Conservation (phyloP, 2,329 filamentous ascomycete genomes). For the Claviceps sp. region DNA sequence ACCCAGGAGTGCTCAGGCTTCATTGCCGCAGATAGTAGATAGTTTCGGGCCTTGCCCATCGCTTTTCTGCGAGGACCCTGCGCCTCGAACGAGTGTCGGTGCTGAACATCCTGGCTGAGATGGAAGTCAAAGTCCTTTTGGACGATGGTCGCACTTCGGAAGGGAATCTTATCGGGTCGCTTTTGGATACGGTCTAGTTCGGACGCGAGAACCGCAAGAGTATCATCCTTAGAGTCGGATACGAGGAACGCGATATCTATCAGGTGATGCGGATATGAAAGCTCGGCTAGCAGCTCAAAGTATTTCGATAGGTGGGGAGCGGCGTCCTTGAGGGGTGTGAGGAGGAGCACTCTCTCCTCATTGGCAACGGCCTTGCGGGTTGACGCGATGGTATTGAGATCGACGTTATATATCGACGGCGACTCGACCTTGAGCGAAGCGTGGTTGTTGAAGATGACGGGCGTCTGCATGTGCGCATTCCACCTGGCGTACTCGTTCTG, state of each 20-base stretch:
- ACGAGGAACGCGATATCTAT: conserved; percentile 95
- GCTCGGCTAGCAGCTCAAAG: conserved; percentile 79
- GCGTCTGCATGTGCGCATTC: conserved; percentile 79
- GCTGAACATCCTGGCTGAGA: conserved; percentile 65
- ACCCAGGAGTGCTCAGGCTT: conserved; percentile 97
- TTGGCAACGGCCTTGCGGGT: conserved; percentile 67
- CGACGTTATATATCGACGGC: conserved; percentile 61
- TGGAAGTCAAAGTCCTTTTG: conserved; percentile 80
- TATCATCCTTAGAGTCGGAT: conserved; percentile 83
- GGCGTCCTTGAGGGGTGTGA: conserved; percentile 88
- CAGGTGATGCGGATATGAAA: conserved; percentile 87
- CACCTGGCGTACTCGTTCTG: conserved; percentile 82
- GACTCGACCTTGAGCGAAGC: conserved; percentile 74
- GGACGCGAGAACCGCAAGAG: conserved; percentile 67
- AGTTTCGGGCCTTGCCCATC: conserved; percentile 85
- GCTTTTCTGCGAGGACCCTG: conserved; percentile 83
- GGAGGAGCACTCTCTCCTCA: conserved; percentile 76
- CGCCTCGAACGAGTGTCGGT: conserved; percentile 73
- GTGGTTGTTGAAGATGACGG: conserved; percentile 94
- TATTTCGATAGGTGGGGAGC: conserved; percentile 71
- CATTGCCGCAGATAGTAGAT: conserved; percentile 68
- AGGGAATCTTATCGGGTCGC: conserved; percentile 65
- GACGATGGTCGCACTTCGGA: conserved; percentile 72
- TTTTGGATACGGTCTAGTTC: conserved; percentile 84
- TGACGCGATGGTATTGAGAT: conserved; percentile 76